Conservation (phyloP, 257 asterid genomes). For the Ilex aquifolium region DNA sequence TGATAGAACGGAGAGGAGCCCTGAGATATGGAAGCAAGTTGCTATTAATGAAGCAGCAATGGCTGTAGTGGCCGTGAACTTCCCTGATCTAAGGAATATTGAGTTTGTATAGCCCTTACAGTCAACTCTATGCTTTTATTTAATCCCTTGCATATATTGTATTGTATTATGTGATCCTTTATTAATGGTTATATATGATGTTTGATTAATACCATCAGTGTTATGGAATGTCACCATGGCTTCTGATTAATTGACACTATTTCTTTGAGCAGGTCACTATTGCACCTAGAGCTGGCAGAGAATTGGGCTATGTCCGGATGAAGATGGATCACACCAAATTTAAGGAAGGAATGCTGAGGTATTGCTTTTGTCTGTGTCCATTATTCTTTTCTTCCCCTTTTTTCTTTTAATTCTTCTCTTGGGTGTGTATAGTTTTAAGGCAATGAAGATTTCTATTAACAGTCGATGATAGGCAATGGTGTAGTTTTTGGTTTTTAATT, state of each 20-base stretch:
- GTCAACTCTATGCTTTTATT: constrained; percentile 6
- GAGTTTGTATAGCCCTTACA: constrained; percentile 65
- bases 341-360: constrained; percentile 83
- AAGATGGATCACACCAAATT: constrained; percentile 78
- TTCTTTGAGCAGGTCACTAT: constrained; percentile 60
- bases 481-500: too few species aligned
- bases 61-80: constrained; percentile 87
- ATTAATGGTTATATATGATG: too few species aligned
- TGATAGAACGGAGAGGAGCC: constrained; percentile 87
- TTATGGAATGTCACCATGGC: background rate
- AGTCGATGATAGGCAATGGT: too few species aligned
- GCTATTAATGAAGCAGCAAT: constrained; percentile 90
- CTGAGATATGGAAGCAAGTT: constrained; percentile 85
- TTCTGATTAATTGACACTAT: constrained; percentile 1
- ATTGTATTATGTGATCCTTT: too few species aligned
- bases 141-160: background rate
- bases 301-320: constrained; percentile 76
- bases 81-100: constrained; percentile 77
- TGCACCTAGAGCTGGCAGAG: constrained; percentile 92
- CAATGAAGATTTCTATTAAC: too few species aligned
- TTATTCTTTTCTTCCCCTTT: too few species aligned
- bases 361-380: constrained; percentile 7
- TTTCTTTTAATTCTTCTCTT: too few species aligned
- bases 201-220: too few species aligned
- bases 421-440: too few species aligned